These are phyloP conservation scores for Cystofilobasidium bisporidii DNA, from an alignment of 768 basidiomycete species.

Conservation along the genomic window DNA sequence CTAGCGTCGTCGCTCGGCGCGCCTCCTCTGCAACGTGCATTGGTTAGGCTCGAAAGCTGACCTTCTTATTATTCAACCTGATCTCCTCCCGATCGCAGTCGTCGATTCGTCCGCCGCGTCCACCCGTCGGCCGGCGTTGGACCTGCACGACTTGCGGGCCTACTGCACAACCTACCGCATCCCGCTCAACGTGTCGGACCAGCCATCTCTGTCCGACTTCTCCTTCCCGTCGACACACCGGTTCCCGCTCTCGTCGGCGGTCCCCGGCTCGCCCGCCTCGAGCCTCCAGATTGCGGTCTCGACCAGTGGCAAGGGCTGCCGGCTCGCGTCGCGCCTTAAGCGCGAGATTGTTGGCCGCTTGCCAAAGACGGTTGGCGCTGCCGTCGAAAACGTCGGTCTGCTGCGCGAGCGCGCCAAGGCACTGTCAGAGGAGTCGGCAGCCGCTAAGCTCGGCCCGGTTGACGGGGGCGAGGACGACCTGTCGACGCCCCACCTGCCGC, in stretches of 20 bases:
- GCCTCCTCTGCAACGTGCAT: too few species aligned
- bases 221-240: slow-evolving; percentile 78
- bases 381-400: slow-evolving; percentile 62
- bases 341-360: slow-evolving; percentile 71
- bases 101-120: slow-evolving; percentile 41
- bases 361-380: slow-evolving; percentile 60
- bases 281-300: slow-evolving; percentile 60
- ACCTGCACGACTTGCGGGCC: slow-evolving; percentile 53
- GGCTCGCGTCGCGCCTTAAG: slow-evolving; percentile 66
- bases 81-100: slow-evolving; percentile 36
- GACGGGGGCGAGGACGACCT: slow-evolving; percentile 19
- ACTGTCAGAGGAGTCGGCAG: background rate
- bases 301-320: slow-evolving; percentile 83
- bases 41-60: too few species aligned
- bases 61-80: too few species aligned
- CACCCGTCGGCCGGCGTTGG: slow-evolving; percentile 44
- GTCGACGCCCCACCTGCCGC: slow-evolving; percentile 29
- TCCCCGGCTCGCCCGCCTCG: slow-evolving; percentile 29
- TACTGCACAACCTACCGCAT: slow-evolving; percentile 54
- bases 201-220: slow-evolving; percentile 77
- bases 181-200: slow-evolving; percentile 77
- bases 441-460: background rate
- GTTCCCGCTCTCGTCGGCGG: slow-evolving; percentile 47
- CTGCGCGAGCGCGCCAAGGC: slow-evolving; percentile 45
- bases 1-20: too few species aligned